A percentile compares a stretch with the other conserved stretches of the same genome.
Evolutionary conservation across 75 land plant genomes (phyloP).

Genomic region (Sequoiadendron giganteum): DNA sequence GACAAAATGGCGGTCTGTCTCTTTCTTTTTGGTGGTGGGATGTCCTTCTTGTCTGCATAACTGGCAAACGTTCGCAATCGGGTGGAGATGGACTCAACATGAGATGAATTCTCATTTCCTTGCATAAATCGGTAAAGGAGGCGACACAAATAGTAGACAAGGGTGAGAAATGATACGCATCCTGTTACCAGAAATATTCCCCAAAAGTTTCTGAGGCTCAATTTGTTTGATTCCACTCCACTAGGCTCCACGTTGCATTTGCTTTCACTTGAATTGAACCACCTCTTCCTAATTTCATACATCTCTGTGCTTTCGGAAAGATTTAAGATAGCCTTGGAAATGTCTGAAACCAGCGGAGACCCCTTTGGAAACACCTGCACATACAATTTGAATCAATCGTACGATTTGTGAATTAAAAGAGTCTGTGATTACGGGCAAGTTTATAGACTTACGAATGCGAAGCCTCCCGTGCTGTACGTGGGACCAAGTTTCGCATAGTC

Average conservation of each 20-base stretch:
- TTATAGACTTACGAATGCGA: slow-evolving; percentile 21
- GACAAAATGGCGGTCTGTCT: not conserved
- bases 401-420: not conserved
- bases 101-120: not conserved
- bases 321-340: slow-evolving; percentile 47
- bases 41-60: not conserved
- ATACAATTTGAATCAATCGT: no score
- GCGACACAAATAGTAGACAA: slow-evolving; percentile 12
- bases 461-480: slow-evolving; percentile 16
- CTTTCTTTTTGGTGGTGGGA: not conserved
- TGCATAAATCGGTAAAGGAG: not conserved
- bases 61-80: not conserved
- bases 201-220: slow-evolving; percentile 25
- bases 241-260: slow-evolving; percentile 1
- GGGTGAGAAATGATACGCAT: slow-evolving; percentile 9
- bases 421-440: not conserved
- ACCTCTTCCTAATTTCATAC: slow-evolving; percentile 31
- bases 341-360: slow-evolving; percentile 47
- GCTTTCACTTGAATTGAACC: slow-evolving; percentile 24
- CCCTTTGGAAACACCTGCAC: slow-evolving; percentile 69
- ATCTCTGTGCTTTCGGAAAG: slow-evolving; percentile 47
- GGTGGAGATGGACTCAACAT: not conserved
- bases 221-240: slow-evolving; percentile 1
- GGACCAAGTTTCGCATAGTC: slow-evolving; percentile 13
- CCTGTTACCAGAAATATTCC: slow-evolving; percentile 28